Evolutionary conservation across 768 basidiomycete species (phyloP), one percentile per base, ranked within the genome.

Genomic region (Amanita polypyramis): DNA sequence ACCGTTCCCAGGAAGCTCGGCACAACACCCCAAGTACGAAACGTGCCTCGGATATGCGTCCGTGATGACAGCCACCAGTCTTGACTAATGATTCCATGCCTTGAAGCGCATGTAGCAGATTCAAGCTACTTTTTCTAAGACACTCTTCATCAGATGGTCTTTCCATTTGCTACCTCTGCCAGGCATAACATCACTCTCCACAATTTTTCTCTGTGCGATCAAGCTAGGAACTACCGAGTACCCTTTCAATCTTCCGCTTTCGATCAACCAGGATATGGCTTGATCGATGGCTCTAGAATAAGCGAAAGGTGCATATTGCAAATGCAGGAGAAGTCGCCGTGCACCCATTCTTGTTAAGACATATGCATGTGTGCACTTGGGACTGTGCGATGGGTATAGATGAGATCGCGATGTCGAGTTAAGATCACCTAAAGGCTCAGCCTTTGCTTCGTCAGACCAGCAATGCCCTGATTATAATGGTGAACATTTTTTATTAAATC

Each of bases 211-310:
- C 59, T 89, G 87, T 1, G 81, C 69, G 12, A 81, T 67, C 14
- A 88, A 60, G 51, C 80, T 82, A 0, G 83, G 83, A 0, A 85
- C 78, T 14, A 87, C 59, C 0, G 80, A 83, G 54, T 73, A 88
- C 36, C 75, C 70, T 45, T 69, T 73, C 37, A 88, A 53, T 37
- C 76, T 67, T 6, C 70, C 69, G 47, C 68, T 77, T 54, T 70
- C 62, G 9, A 86, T 64, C 11, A 89, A 70, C 82, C 82, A 85
- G 4, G 77, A 69, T 14, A 80, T 64, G 2, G 83, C 85, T 53
- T 85, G 82, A 56, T 89, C 87, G 45, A 88, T 72, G 0, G 85
- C 80, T 6, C 86, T 76, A 12, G 84, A 85, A 55, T 85, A 87
- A 0, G 86, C 84, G 56, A 88, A 88, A 0, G 72, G 74, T 1